Evolutionary conservation across 352 stramenopile species (phyloP).

Genomic region (Phytopythium boreale): DNA sequence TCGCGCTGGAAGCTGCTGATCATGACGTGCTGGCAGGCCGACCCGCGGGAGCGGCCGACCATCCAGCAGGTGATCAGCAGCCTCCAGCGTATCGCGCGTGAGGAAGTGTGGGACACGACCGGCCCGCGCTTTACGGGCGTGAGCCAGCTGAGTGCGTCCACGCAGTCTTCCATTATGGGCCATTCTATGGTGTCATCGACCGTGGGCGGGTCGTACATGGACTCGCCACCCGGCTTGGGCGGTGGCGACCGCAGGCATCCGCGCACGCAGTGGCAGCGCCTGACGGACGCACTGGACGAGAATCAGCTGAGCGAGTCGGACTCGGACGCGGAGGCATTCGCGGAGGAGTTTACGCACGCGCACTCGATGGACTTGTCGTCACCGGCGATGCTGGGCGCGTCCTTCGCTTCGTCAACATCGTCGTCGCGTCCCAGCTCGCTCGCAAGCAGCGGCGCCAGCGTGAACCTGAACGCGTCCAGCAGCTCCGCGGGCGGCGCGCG

Average conservation of each 20-base stretch:
- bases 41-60: constrained; percentile 75
- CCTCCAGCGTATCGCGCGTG: constrained; percentile 73
- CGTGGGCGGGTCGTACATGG: constrained; percentile 29
- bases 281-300: constrained; percentile 38
- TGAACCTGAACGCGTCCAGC: constrained; percentile 13
- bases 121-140: constrained; percentile 56
- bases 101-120: constrained; percentile 71
- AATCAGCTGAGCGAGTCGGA: constrained; percentile 42
- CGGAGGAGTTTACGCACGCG: constrained; percentile 44
- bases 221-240: constrained; percentile 35
- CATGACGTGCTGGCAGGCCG: constrained; percentile 78
- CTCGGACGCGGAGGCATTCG: constrained; percentile 34
- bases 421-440: constrained; percentile 26
- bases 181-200: constrained; percentile 37
- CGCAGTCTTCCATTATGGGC: constrained; percentile 39
- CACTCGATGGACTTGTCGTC: constrained; percentile 34
- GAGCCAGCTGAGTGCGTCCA: constrained; percentile 44
- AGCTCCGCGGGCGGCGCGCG: constrained; percentile 13
- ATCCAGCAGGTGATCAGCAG: constrained; percentile 86
- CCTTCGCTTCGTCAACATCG: constrained; percentile 12
- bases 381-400: constrained; percentile 22
- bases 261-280: constrained; percentile 16
- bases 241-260: constrained; percentile 11
- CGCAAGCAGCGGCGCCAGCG: constrained; percentile 14
- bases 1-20: constrained; percentile 79